Percentiles rank a stretch among this genome's conserved stretches.
Evolutionary conservation across 805 yeast species (phyloP).

Genomic region (Komagataella phaffii): DNA sequence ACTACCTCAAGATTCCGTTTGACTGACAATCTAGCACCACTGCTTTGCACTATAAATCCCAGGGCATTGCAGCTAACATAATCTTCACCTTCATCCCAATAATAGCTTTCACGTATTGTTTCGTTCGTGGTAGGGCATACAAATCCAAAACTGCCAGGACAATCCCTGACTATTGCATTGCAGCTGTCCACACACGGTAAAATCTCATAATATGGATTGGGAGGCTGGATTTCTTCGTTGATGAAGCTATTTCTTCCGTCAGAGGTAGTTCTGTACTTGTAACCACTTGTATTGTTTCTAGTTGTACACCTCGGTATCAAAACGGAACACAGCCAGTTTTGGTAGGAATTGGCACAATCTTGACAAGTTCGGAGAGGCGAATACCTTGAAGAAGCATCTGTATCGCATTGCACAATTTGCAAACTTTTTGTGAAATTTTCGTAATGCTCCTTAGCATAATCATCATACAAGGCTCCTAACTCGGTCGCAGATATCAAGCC

Average conservation of each 20-base stretch:
- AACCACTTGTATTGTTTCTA: conserved; percentile 23
- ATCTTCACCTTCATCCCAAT: conserved; percentile 18
- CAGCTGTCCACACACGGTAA: conserved; percentile 82
- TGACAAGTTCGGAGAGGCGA: conserved; percentile 66
- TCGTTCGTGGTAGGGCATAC: conserved; percentile 45
- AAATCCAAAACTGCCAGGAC: conserved; percentile 71
- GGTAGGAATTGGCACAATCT: conserved; percentile 60
- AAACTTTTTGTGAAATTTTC: conserved; percentile 62
- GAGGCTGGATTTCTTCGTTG: conserved; percentile 37
- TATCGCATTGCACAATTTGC: conserved; percentile 66
- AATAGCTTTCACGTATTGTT: conserved; percentile 26
- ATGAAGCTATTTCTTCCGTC: conserved; percentile 51
- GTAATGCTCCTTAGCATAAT: conserved; percentile 40
- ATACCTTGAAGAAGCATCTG: conserved; percentile 47
- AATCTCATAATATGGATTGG: conserved; percentile 55
- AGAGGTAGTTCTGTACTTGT: conserved; percentile 28
- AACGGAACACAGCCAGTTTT: conserved; percentile 82
- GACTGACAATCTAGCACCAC: background rate
- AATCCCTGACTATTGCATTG: conserved; percentile 62
- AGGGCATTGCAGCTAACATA: conserved; percentile 27
- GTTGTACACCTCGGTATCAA: conserved; percentile 80
- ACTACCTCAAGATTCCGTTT: background rate
- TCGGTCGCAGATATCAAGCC: conserved; percentile 17
- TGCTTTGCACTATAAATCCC: conserved; percentile 10
- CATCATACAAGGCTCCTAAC: conserved; percentile 44